Evolutionary conservation across 2,329 filamentous ascomycete species (phyloP).

Genomic region (Chaetomiaceae sp.): DNA sequence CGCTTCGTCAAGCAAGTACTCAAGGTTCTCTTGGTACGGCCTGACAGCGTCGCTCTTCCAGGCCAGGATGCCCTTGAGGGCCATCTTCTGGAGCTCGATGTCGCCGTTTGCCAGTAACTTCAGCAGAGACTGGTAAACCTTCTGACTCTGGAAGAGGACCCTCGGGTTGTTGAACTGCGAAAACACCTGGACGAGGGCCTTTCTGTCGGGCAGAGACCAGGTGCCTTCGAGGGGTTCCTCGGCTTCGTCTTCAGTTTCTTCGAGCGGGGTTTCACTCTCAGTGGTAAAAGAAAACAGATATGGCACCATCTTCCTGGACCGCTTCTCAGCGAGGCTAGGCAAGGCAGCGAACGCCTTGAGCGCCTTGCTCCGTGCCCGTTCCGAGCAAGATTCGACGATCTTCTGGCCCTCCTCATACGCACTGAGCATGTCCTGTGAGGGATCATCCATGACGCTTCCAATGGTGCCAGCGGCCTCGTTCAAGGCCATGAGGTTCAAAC

Average conservation of each 20-base stretch:
- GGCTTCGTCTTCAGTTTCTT: constrained; percentile 35
- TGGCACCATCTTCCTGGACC: constrained; percentile 78
- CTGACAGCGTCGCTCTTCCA: constrained; percentile 80
- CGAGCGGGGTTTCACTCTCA: constrained; percentile 40
- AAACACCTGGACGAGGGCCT: constrained; percentile 76
- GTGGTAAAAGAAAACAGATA: constrained; percentile 78
- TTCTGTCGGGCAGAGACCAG: constrained; percentile 77
- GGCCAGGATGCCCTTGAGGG: constrained; percentile 76
- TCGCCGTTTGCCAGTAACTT: constrained; percentile 82
- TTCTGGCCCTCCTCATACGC: constrained; percentile 62
- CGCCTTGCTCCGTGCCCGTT: constrained; percentile 67
- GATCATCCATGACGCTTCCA: constrained; percentile 47
- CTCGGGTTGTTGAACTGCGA: constrained; percentile 81
- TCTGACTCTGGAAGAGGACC: constrained; percentile 70
- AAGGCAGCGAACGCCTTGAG: constrained; percentile 70
- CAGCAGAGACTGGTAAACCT: constrained; percentile 72
- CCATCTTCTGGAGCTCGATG: constrained; percentile 77
- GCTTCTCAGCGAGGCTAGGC: constrained; percentile 76
- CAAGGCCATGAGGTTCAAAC: constrained; percentile 65
- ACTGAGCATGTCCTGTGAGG: constrained; percentile 54
- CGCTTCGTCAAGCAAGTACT: constrained; percentile 83
- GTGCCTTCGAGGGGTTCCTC: constrained; percentile 35
- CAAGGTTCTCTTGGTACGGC: constrained; percentile 77
- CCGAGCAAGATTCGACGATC: constrained; percentile 44
- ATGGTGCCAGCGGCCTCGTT: constrained; percentile 47